These are phyloP conservation scores for Penicillium soppii DNA, from an alignment of 495 filamentous ascomycete genomes.

Conservation along the genomic window DNA sequence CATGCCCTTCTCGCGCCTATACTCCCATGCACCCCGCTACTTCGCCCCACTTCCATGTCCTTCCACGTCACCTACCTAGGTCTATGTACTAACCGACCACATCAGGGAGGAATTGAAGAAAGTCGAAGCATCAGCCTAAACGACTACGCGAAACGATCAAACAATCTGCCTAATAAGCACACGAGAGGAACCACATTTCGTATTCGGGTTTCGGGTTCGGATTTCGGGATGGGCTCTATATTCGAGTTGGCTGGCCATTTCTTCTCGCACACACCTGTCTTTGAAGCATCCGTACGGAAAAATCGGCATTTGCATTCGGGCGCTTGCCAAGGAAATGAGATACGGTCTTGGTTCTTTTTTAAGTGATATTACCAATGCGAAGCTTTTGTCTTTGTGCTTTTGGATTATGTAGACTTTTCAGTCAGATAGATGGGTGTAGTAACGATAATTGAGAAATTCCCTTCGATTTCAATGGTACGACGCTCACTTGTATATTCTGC, in stretches of 20 bases:
- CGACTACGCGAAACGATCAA: neutral
- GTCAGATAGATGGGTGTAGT: too few relatives aligned
- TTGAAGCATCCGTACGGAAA: slow-evolving; percentile 1
- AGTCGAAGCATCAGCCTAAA: slow-evolving; percentile 60
- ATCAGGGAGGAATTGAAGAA: slow-evolving; percentile 93
- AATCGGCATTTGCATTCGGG: slow-evolving; percentile 1
- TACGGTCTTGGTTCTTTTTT: neutral
- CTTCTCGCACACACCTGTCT: slow-evolving; percentile 5
- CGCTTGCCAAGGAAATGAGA: slow-evolving; percentile 6
- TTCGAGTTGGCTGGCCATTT: slow-evolving; percentile 4
- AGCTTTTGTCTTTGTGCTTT: too few relatives aligned
- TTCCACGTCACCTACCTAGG: neutral
- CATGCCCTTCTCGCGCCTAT: neutral
- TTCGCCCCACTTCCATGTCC: neutral
- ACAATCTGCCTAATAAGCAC: too few relatives aligned
- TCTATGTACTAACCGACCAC: slow-evolving; percentile 11
- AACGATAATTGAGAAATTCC: too few relatives aligned
- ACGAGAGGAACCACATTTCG: too few relatives aligned
- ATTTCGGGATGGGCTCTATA: neutral
- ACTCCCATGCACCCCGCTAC: neutral
- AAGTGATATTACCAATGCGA: neutral
- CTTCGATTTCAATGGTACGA: too few relatives aligned
- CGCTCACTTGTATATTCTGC: too few relatives aligned
- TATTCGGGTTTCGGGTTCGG: too few relatives aligned
- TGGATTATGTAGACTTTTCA: too few relatives aligned